Evolutionary conservation across 805 yeast genomes (phyloP), one percentile per base, ranked within the genome.

Genomic region (Ogataea populi-albae): DNA sequence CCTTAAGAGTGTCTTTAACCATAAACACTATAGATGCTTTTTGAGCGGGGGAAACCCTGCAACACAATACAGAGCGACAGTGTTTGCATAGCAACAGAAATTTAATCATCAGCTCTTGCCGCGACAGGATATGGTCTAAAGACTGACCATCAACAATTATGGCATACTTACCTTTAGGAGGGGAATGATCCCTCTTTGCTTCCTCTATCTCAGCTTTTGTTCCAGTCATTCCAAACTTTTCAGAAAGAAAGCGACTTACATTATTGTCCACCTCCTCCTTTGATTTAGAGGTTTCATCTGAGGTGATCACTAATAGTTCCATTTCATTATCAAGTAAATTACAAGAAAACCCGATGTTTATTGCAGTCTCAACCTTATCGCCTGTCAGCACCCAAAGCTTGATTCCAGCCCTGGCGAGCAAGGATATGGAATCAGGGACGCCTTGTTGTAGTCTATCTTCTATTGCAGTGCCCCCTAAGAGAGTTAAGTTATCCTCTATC

Each of bases 361-460:
- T 84, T 3, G 93, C 93, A 7, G 93, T 84, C 59, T 84, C 93
- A 34, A 84, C 77, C 56, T 80, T 77, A 59, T 84, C 93, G 45
- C 93, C 93, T 7, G 93, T 84, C 20, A 84, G 66, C 35, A 84
- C 89, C 93, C 93, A 84, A 32, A 84, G 64, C 57, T 84, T 84
- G 50, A 84, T 79, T 32, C 93, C 93, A 0, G 89, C 91, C 31
- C 71, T 64, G 5, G 79, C 75, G 33, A 84, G 66, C 26, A 77
- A 56, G 11, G 81, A 73, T 48, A 84, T 84, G 1, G 91, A 68
- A 34, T 77, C 81, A 1, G 91, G 88, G 15, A 84, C 93, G 40
- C 87, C 89, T 26, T 75, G 79, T 55, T 84, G 93, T 32, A 84
- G 68, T 47, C 83, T 66, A 54, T 84, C 93, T 56, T 84, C 93